Percentiles rank a stretch among this genome's conserved stretches.
Conservation (phyloP, 1,284 basidiomycete genomes). For the Papiliotrema nemorosa region DNA sequence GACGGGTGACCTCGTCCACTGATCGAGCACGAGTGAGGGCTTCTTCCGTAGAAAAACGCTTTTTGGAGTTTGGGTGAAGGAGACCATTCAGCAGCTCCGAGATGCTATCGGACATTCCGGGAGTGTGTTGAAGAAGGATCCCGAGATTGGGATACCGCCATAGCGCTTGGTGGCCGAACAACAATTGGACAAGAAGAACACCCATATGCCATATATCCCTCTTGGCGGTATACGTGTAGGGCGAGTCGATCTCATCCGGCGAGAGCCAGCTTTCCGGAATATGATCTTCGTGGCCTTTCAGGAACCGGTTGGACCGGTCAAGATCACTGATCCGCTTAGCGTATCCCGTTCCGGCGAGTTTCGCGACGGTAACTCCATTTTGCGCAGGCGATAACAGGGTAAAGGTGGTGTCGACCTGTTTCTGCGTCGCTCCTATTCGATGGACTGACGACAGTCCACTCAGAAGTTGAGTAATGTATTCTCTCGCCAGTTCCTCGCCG, state of each 20-base stretch:
- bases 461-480: conserved; percentile 43
- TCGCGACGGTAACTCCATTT: conserved; percentile 26
- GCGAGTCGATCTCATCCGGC: conserved; percentile 46
- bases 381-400: conserved; percentile 26
- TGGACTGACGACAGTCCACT: conserved; percentile 41
- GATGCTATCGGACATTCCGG: conserved; percentile 27
- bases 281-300: conserved; percentile 25
- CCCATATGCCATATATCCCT: conserved; percentile 49
- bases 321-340: conserved; percentile 43
- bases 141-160: conserved; percentile 34
- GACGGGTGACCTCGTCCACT: conserved; percentile 13
- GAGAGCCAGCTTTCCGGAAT: conserved; percentile 44
- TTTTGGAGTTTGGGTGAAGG: conserved; percentile 37
- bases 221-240: conserved; percentile 40
- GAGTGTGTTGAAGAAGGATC: conserved; percentile 34
- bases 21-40: conserved; percentile 30
- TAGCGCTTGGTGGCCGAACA: conserved; percentile 39
- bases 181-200: conserved; percentile 40
- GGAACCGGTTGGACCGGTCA: conserved; percentile 48
- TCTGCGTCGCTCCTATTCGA: conserved; percentile 35
- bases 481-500: conserved; percentile 37
- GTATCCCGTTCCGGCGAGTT: conserved; percentile 44
- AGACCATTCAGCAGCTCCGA: conserved; percentile 36
- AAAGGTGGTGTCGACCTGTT: conserved; percentile 41
- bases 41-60: conserved; percentile 43